phyloP scores from a whole-genome alignment of 768 basidiomycete species.

The Boletus sensibilis region DNA sequence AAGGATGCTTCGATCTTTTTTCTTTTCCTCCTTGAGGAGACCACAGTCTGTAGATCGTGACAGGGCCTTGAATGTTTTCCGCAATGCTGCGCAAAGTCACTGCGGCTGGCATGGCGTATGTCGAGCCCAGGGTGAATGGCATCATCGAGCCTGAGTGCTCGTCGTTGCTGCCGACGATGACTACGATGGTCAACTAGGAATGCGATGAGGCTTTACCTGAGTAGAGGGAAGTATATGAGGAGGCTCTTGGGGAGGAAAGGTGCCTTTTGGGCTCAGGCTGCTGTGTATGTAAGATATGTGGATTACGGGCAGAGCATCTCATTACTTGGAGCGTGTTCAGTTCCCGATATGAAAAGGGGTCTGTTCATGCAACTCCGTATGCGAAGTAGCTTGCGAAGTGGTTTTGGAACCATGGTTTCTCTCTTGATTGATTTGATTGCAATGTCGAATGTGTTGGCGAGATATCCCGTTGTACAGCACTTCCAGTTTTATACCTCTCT shows the following conservation, averaged over 20 bases:
- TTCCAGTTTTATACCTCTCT: too few species aligned
- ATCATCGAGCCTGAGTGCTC: background rate
- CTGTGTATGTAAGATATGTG: background rate
- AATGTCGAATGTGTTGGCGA: too few species aligned
- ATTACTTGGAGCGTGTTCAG: too few species aligned
- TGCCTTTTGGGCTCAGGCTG: too few species aligned
- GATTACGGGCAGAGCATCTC: too few species aligned
- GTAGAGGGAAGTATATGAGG: background rate
- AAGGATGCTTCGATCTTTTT: constrained; percentile 28
- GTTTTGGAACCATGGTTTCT: too few species aligned
- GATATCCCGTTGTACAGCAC: too few species aligned
- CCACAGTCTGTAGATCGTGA: constrained; percentile 49
- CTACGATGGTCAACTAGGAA: background rate
- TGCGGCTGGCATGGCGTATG: constrained; percentile 45
- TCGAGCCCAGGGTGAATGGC: constrained; percentile 37
- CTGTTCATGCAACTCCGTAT: too few species aligned
- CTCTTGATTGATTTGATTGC: too few species aligned
- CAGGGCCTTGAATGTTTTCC: constrained; percentile 33
- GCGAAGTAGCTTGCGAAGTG: too few species aligned
- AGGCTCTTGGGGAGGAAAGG: background rate
- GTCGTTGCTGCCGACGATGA: background rate
- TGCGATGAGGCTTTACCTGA: background rate
- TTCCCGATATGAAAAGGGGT: too few species aligned
- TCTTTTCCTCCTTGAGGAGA: constrained; percentile 33
- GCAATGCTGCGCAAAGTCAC: constrained; percentile 44